Percentiles rank a stretch among this genome's conserved stretches.
These are phyloP conservation scores for Groenewaldozyma tartarivorans DNA, from an alignment of 805 yeast genomes.

Conservation along the genomic window DNA sequence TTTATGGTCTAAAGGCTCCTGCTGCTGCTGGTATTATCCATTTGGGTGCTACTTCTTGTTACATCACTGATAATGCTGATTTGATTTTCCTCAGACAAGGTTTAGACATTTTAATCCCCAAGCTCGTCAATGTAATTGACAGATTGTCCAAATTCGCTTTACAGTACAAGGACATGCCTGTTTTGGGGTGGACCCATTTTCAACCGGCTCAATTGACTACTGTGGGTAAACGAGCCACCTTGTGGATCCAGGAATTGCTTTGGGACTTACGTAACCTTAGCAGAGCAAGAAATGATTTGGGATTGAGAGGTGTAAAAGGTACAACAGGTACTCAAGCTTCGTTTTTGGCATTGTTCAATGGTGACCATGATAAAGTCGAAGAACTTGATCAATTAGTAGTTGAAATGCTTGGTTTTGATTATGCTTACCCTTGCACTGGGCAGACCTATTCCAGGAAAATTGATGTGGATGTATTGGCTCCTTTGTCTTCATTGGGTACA, in stretches of 20 bases:
- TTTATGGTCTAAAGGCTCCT: slow-evolving; percentile 86
- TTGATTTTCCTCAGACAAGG: slow-evolving; percentile 94
- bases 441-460: slow-evolving; percentile 99
- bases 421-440: slow-evolving; percentile 95
- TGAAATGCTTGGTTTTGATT: slow-evolving; percentile 85
- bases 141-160: slow-evolving; percentile 81
- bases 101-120: slow-evolving; percentile 84
- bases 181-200: slow-evolving; percentile 98
- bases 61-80: slow-evolving; percentile 96
- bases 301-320: slow-evolving; percentile 97
- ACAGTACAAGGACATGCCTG: slow-evolving; percentile 90
- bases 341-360: slow-evolving; percentile 88
- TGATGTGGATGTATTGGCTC: slow-evolving; percentile 87
- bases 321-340: slow-evolving; percentile 99
- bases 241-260: slow-evolving; percentile 94
- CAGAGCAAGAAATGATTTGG: slow-evolving; percentile 94
- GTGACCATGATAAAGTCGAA: slow-evolving; percentile 95
- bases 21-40: slow-evolving; percentile 97
- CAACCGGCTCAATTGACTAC: slow-evolving; percentile 99
- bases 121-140: slow-evolving; percentile 91
- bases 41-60: slow-evolving; percentile 97
- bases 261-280: slow-evolving; percentile 96
- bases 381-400: slow-evolving; percentile 84
- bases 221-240: slow-evolving; percentile 94
- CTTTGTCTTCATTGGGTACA: slow-evolving; percentile 91